phyloP scores from a whole-genome alignment of 116 monocot species.

The Papilionanthe hybrid region DNA sequence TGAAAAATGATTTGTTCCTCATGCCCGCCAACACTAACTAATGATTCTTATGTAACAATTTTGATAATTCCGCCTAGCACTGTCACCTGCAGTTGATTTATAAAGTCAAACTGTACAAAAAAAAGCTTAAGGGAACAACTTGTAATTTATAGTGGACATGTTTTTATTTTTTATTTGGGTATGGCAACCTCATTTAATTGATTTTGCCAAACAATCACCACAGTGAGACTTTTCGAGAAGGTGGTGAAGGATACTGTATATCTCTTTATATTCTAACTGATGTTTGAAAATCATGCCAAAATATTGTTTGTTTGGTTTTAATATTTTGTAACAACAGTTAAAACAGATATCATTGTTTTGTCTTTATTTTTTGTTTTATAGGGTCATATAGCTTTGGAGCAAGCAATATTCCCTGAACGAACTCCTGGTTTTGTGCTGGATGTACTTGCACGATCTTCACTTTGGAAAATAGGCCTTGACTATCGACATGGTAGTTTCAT shows the following conservation, averaged over 20 bases:
- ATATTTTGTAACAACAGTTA: neutral
- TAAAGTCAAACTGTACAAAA: neutral
- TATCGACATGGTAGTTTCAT: slow-evolving; percentile 73
- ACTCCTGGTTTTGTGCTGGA: slow-evolving; percentile 98
- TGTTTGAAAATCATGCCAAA: neutral
- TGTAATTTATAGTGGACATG: neutral
- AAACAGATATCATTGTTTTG: neutral
- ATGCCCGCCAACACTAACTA: neutral
- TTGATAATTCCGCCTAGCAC: neutral
- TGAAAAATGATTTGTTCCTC: neutral
- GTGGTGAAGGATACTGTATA: neutral
- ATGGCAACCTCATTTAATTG: no score
- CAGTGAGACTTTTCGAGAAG: neutral
- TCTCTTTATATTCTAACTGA: neutral
- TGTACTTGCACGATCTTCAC: slow-evolving; percentile 71
- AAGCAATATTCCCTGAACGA: slow-evolving; percentile 79
- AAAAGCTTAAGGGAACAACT: neutral
- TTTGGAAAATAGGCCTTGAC: slow-evolving; percentile 97
- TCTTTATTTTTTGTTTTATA: slow-evolving; percentile 11
- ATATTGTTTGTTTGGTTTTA: neutral
- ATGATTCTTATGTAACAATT: neutral
- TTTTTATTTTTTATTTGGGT: neutral
- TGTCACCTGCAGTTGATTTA: neutral
- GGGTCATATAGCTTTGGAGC: slow-evolving; percentile 97
- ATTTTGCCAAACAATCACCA: neutral